Evolutionary conservation across 1,284 basidiomycete species (phyloP).

Genomic region (Puccinia coronata): DNA sequence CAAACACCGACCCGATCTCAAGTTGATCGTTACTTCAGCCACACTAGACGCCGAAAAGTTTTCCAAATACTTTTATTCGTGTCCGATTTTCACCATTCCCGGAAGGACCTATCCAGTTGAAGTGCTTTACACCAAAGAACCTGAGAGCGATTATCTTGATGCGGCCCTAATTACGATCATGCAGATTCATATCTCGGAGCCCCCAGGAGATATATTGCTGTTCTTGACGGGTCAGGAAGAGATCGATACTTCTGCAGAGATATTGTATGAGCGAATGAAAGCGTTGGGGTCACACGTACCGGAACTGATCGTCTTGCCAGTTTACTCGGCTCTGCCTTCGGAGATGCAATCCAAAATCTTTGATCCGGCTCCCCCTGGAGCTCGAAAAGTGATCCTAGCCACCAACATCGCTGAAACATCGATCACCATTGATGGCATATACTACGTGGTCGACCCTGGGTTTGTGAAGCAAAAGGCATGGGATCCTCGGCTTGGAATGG

Average conservation of each 20-base stretch:
- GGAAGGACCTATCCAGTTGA: slow-evolving; percentile 98
- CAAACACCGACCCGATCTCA: slow-evolving; percentile 88
- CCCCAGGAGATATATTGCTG: slow-evolving; percentile 90
- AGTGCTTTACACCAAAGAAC: slow-evolving; percentile 95
- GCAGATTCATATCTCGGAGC: slow-evolving; percentile 98
- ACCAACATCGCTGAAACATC: slow-evolving; percentile 99
- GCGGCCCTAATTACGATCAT: slow-evolving; percentile 97
- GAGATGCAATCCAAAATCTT: slow-evolving; percentile 98
- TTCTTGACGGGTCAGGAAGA: slow-evolving; percentile 99
- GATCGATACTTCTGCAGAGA: slow-evolving; percentile 96
- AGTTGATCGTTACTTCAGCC: slow-evolving; percentile 96
- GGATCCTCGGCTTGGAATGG: slow-evolving; percentile 96
- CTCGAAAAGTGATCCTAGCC: slow-evolving; percentile 94
- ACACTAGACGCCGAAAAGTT: slow-evolving; percentile 99
- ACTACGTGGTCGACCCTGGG: slow-evolving; percentile 97
- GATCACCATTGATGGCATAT: slow-evolving; percentile 96
- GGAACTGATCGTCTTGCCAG: slow-evolving; percentile 91
- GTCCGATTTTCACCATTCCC: slow-evolving; percentile 99
- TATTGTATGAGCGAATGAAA: slow-evolving; percentile 96
- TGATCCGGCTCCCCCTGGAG: slow-evolving; percentile 92
- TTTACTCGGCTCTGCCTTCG: slow-evolving; percentile 95
- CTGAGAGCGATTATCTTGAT: slow-evolving; percentile 97
- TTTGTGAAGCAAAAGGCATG: slow-evolving; percentile 99
- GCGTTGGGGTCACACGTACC: slow-evolving; percentile 94
- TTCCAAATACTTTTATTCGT: slow-evolving; percentile 96